These are phyloP conservation scores for Emmonsiellopsis sp. DNA, from an alignment of 2,329 filamentous ascomycete species.

Conservation along the genomic window DNA sequence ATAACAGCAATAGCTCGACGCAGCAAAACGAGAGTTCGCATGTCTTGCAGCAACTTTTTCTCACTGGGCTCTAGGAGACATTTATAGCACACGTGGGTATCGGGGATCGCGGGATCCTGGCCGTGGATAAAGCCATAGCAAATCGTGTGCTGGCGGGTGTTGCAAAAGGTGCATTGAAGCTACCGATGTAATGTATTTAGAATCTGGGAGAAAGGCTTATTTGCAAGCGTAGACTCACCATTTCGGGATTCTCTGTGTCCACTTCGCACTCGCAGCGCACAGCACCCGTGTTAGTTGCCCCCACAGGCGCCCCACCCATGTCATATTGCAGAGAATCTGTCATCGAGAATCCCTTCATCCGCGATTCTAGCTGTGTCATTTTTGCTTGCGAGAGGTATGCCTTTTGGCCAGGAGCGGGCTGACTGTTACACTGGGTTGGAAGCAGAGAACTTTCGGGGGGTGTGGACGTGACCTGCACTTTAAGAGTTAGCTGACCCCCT, in stretches of 20 bases:
- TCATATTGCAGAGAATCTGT: neutral
- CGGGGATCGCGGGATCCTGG: conserved; percentile 31
- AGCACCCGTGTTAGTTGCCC: neutral
- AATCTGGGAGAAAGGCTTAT: neutral
- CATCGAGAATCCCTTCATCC: neutral
- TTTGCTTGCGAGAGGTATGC: conserved; percentile 14
- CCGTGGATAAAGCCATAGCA: conserved; percentile 37
- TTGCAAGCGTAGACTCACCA: conserved; percentile 26
- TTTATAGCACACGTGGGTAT: conserved; percentile 38
- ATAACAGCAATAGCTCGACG: conserved; percentile 22
- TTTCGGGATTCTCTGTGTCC: conserved; percentile 29
- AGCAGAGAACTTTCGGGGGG: conserved; percentile 18
- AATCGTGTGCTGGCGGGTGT: conserved; percentile 36
- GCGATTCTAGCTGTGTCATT: conserved; percentile 12
- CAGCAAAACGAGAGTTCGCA: conserved; percentile 20
- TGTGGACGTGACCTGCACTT: conserved; percentile 14
- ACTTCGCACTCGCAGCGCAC: conserved; percentile 36
- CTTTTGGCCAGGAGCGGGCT: conserved; percentile 4
- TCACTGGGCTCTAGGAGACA: conserved; percentile 32
- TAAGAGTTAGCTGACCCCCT: conserved; percentile 2
- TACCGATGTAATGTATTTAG: conserved; percentile 15
- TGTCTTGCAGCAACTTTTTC: conserved; percentile 17
- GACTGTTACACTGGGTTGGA: conserved; percentile 19
- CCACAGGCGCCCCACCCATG: neutral
- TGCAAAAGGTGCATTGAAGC: conserved; percentile 38